Base-by-base conservation (phyloP, 768 basidiomycete species). In the Panus rudis region DNA sequence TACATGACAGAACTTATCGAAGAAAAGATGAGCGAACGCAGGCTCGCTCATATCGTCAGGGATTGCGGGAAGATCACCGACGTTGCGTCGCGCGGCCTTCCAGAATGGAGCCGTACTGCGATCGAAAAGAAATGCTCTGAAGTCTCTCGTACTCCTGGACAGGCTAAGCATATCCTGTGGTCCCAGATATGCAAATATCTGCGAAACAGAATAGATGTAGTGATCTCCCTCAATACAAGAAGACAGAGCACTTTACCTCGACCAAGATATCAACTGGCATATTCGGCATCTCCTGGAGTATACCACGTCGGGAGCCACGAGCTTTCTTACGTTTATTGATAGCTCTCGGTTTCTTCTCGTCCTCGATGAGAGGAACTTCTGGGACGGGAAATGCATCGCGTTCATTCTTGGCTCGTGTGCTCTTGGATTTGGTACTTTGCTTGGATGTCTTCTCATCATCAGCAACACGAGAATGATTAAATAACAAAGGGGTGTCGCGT, bases 151-250 rank as follows among this genome's bases (percentile, higher is more conserved):
- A 2, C 69, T 60, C 35, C 66, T 51, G 0, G 67, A 62, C 6
- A 73, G 56, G 42, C 59, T 54, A n/a, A 75, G 55, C 8, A 74
- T 52, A 46, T 74, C 70, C 12, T 54, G 22, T n/a, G 70, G 69
- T 22, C 62, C 46, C 6, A 73, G 54, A 26, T 65, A 53, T 8
- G 56, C 51, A 44, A 69, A 64, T 17, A 71, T 67, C 60, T 74
- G 34, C 3, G 60, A 8, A 58, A 50, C n/a, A 65, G 52, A n/a
- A 28, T 19, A 17, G 11, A 30, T 12, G n/a, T 25, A 6, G 12
- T 3, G 41, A 6, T 8, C 24, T n/a, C 19, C n/a, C 14, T 32
- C 3, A 7, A 4, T 13, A 4, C 19, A 25, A 17, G 2, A 43
- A 16, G 32, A 6, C 19, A 24, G 24, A 8, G 17, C 21, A 14